Conservation (phyloP, 2,329 filamentous ascomycete species). For the Nectriaceae sp. region DNA sequence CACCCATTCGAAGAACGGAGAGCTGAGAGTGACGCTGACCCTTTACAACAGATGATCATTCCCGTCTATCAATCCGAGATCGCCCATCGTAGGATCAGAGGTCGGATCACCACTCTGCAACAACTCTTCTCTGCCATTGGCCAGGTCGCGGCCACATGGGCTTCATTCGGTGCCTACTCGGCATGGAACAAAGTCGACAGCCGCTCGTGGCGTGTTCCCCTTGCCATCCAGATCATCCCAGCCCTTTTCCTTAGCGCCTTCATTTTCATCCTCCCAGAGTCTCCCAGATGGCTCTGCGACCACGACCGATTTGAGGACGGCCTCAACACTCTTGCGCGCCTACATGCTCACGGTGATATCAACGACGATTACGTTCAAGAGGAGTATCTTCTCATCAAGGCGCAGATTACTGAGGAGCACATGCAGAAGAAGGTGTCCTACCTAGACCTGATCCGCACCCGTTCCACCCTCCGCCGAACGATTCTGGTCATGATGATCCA, state of each 20-base stretch:
- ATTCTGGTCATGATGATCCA: background rate
- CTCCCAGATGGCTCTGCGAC: slow-evolving; percentile 6
- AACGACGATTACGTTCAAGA: slow-evolving; percentile 8
- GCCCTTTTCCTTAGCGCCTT: slow-evolving; percentile 3
- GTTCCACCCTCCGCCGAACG: background rate
- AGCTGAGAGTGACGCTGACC: no score
- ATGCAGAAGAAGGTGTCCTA: background rate
- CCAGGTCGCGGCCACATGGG: no score
- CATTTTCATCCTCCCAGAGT: slow-evolving; percentile 8
- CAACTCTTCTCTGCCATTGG: slow-evolving; percentile 82
- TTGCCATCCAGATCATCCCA: slow-evolving; percentile 6
- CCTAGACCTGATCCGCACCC: background rate
- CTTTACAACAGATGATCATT: no score
- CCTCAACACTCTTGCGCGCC: slow-evolving; percentile 4
- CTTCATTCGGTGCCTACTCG: background rate
- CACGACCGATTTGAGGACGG: slow-evolving; percentile 6
- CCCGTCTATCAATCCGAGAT: slow-evolving; percentile 76
- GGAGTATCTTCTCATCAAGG: slow-evolving; percentile 5
- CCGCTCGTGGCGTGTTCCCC: slow-evolving; percentile 9
- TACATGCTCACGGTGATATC: slow-evolving; percentile 4
- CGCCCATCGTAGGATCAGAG: slow-evolving; percentile 74
- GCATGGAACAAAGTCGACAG: slow-evolving; percentile 1
- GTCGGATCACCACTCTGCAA: slow-evolving; percentile 70
- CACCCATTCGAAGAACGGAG: no score
- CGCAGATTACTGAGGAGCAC: background rate